Base-by-base conservation (phyloP, 352 stramenopile genomes). In the Pythium monospermum region DNA sequence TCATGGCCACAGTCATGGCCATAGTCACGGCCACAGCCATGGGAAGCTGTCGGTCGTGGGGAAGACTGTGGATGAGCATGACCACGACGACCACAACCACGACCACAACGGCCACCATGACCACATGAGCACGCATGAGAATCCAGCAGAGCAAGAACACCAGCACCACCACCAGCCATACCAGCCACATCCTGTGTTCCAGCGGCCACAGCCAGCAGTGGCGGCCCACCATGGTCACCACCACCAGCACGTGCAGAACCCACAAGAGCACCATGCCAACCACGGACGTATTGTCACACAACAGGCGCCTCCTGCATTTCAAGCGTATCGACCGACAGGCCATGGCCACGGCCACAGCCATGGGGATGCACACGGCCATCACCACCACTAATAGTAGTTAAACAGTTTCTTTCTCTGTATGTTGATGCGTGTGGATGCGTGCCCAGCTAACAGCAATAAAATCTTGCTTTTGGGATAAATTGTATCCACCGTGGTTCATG, bases 11-110 rank as follows among this genome's bases (percentile, higher is more conserved):
- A 44, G 53, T n/a, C 49, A 55, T 13, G 37, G 53, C 13, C 39
- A 57, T 39, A 21, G 22, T 19, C 32, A 70, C n/a, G 48, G 46
- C 26, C 54, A 77, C 33, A 25, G 28, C 3, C 53, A 72, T 27
- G n/a, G n/a, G n/a, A n/a, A n/a, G n/a, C n/a, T n/a, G n/a, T n/a
- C n/a, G n/a, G n/a, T n/a, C n/a, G n/a, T n/a, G n/a, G n/a, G n/a
- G n/a, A n/a, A n/a, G n/a, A n/a, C n/a, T n/a, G n/a, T n/a, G n/a
- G 32, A 63, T 4, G 31, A 61, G 33, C 49, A 53, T 40, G 35
- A 41, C 7, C 41, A 55, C 18, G 28, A 58, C 31, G 30, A 40
- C 39, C 38, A 59, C 41, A 46, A 6, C 22, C 53, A 61, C 15
- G 39, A 37, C 26, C 40, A 59, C 48, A 36, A 35, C 13, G 7